phyloP scores from a whole-genome alignment of 78 protist species.

The Anaeramoeba flamelloides region DNA sequence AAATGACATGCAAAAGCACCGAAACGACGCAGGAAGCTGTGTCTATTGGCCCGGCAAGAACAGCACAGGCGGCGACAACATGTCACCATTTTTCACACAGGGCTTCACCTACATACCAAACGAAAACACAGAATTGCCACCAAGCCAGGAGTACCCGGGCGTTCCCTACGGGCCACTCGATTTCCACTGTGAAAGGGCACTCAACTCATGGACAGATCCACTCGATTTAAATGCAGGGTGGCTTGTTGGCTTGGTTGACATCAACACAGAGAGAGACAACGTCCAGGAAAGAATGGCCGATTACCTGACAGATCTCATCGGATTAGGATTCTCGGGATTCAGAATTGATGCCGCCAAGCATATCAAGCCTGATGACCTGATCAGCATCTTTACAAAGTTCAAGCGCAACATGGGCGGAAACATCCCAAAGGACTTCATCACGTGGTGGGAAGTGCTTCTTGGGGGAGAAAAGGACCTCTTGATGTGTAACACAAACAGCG shows the following conservation, averaged over 20 bases:
- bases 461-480: conserved; percentile 45
- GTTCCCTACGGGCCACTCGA: conserved; percentile 33
- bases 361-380: neutral
- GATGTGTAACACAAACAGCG: conserved; percentile 25
- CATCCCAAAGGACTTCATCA: conserved; percentile 30
- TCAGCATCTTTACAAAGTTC: neutral
- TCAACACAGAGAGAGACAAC: conserved; percentile 43
- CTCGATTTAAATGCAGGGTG: conserved; percentile 35
- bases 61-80: neutral
- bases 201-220: conserved; percentile 46
- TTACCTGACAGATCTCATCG: conserved; percentile 23
- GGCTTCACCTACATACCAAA: neutral
- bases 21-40: neutral
- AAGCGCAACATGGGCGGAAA: neutral
- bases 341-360: conserved; percentile 25
- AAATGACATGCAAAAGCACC: conserved; percentile 26
- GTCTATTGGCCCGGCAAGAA: neutral
- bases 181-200: conserved; percentile 47
- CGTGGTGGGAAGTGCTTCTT: conserved; percentile 38
- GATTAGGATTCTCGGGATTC: conserved; percentile 42
- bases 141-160: conserved; percentile 39
- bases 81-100: neutral
- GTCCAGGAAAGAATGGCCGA: conserved; percentile 17
- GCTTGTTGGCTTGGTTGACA: conserved; percentile 41
- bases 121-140: conserved; percentile 19